phyloP scores from a whole-genome alignment of 2,329 filamentous ascomycete species.

The Pseudonectria buxi region DNA sequence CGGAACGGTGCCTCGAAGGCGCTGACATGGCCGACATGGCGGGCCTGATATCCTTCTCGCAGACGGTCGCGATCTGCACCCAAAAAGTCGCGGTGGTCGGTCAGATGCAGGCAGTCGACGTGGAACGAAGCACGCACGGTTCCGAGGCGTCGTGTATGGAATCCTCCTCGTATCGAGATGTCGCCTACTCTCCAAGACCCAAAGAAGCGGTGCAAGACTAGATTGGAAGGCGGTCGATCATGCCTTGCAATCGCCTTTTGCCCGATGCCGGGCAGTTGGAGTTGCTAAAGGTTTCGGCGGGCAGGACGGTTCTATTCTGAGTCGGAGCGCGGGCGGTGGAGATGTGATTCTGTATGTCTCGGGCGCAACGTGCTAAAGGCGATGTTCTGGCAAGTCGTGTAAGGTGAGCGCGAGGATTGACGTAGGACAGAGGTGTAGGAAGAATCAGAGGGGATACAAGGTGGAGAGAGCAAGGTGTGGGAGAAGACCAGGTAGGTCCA shows the following conservation, averaged over 20 bases:
- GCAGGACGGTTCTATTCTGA: slow-evolving; percentile 12
- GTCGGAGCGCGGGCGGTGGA: slow-evolving; percentile 12
- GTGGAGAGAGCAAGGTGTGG: slow-evolving; percentile 5
- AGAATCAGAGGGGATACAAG: slow-evolving; percentile 6
- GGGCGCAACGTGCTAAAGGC: slow-evolving; percentile 17
- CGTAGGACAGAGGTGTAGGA: background rate
- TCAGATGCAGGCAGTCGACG: slow-evolving; percentile 21
- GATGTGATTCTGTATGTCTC: slow-evolving; percentile 25
- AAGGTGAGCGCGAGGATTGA: slow-evolving; percentile 6
- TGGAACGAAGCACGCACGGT: slow-evolving; percentile 36
- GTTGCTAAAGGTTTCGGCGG: slow-evolving; percentile 11
- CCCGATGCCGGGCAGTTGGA: slow-evolving; percentile 25
- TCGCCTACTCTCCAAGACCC: slow-evolving; percentile 19
- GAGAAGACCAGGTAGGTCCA: no score
- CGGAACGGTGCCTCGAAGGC: slow-evolving; percentile 51
- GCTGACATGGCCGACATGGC: slow-evolving; percentile 51
- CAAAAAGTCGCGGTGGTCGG: slow-evolving; percentile 14
- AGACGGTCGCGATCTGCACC: slow-evolving; percentile 15
- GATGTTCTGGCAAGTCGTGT: slow-evolving; percentile 18
- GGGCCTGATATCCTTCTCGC: slow-evolving; percentile 31
- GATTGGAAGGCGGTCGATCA: slow-evolving; percentile 28
- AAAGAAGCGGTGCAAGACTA: slow-evolving; percentile 26
- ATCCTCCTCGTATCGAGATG: slow-evolving; percentile 21
- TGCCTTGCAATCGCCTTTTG: slow-evolving; percentile 30
- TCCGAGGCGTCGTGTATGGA: slow-evolving; percentile 27